Conservation (phyloP, 2,329 filamentous ascomycete genomes). For the Pyrenophora tritici-repentis region DNA sequence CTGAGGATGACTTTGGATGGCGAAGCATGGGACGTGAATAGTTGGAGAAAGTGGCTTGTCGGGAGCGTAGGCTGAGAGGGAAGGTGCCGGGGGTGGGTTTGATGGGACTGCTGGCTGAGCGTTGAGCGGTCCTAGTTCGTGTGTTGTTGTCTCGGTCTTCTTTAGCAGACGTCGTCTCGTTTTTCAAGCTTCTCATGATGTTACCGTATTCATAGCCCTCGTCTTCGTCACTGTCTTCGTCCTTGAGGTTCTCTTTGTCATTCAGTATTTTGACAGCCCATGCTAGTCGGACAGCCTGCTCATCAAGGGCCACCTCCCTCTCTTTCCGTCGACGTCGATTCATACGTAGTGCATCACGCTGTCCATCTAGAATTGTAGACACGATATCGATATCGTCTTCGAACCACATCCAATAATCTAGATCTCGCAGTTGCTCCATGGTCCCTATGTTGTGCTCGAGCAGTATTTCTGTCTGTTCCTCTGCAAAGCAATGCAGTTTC, state of each 20-base stretch:
- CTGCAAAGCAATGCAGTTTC: conserved; percentile 1
- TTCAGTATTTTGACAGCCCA: conserved; percentile 22
- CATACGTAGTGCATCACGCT: conserved; percentile 18
- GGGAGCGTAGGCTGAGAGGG: background rate
- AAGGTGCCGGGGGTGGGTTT: background rate
- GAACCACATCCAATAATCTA: conserved; percentile 13
- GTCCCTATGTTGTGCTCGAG: conserved; percentile 10
- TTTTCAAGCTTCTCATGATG: conserved; percentile 1
- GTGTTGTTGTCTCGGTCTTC: background rate
- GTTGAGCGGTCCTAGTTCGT: background rate
- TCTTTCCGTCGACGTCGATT: conserved; percentile 11
- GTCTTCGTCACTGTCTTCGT: conserved; percentile 8
- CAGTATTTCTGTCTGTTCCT: conserved; percentile 2
- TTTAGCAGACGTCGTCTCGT: background rate
- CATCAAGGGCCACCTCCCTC: conserved; percentile 1
- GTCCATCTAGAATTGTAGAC: conserved; percentile 19
- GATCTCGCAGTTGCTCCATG: background rate
- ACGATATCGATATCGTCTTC: conserved; percentile 2
- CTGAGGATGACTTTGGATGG: background rate
- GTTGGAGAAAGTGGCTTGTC: background rate
- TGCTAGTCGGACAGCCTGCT: conserved; percentile 9
- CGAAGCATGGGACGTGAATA: background rate
- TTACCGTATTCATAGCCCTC: conserved; percentile 11
- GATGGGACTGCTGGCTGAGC: background rate
- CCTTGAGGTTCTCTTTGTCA: conserved; percentile 10